phyloP scores from a whole-genome alignment of 306 rosid genomes.

The Ammopiptanthus mongolicus region DNA sequence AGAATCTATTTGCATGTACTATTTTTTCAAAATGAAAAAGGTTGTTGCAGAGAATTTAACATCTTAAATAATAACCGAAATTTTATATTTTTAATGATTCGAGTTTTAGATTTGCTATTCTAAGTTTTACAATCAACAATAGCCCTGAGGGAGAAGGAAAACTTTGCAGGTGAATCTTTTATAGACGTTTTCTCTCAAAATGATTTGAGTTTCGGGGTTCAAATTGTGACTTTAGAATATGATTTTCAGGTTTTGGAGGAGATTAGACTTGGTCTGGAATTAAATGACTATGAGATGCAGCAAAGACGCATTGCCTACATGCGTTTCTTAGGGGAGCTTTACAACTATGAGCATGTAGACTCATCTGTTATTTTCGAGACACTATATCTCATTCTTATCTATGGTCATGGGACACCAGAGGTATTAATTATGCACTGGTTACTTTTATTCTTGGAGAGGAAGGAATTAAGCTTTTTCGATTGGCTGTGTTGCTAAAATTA shows the following conservation, averaged over 20 bases:
- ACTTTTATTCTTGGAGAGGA: neutral
- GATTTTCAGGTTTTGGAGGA: constrained; percentile 91
- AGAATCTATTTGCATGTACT: neutral
- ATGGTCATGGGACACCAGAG: constrained; percentile 89
- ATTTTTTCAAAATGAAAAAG: constrained; percentile 1
- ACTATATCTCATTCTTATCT: constrained; percentile 68
- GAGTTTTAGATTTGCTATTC: constrained; percentile 1
- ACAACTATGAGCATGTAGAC: constrained; percentile 95
- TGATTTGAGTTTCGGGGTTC: neutral
- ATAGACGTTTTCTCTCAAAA: neutral
- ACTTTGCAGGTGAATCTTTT: neutral
- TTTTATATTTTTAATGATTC: neutral
- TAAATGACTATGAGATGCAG: constrained; percentile 97
- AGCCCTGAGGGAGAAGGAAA: neutral
- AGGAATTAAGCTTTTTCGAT: neutral
- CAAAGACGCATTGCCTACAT: constrained; percentile 90
- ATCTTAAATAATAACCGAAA: neutral
- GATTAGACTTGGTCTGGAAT: constrained; percentile 89
- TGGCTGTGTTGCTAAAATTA: neutral
- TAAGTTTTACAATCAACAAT: neutral
- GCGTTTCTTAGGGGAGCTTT: constrained; percentile 96
- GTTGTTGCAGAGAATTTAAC: neutral
- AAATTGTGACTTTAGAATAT: constrained; percentile 9
- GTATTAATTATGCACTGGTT: constrained; percentile 37
- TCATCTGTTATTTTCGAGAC: constrained; percentile 98